Base-by-base conservation (phyloP, 2,329 filamentous ascomycete genomes). In the Cryphonectria naterciae region DNA sequence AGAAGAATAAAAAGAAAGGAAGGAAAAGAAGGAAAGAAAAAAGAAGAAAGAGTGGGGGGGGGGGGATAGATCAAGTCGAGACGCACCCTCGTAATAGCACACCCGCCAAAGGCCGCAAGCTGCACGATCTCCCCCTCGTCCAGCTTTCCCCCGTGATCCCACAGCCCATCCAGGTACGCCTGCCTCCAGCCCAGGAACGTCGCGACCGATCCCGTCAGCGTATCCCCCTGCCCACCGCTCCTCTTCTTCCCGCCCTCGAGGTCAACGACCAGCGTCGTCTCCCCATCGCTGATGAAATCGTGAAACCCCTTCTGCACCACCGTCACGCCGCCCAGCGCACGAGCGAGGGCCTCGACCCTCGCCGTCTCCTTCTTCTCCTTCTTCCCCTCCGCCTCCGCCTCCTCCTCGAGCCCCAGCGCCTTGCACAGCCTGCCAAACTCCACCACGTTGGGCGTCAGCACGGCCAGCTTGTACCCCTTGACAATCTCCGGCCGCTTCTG, bases 201-300 rank as follows among this genome's bases (percentile, higher is more conserved):
- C 1, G 93, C 96, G 74, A 99, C 84, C 46, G 91, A 91, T 1
- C 96, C 96, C 0, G 96, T 98, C 74, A 99, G 84, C 4, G 96
- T 98, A 82, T 99, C 96, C 1, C 96, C 96, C 82, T 99, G 96
- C 0, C 96, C 96, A 64, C 95, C 96, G 70, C 93, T 95, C 74
- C 96, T 87, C 88, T 99, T 99, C 80, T 90, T 82, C 0, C 95
- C 95, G 11, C 96, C 96, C 77, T 89, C 83, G 2, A 95, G 82
- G 75, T 97, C 94, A 37, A 91, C 92, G 0, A 92, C 83, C 37
- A 95, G 82, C n/a, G 93, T 97, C 68, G 86, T 85, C 70, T 87
- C 84, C 17, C 95, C 93, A 76, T 97, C 93, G 2, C 91, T 94
- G 72, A 99, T 93, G 74, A 92, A 89, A 81, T 99, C 96, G 73